Evolutionary conservation across 495 filamentous ascomycete species (phyloP), one percentile per base, ranked within the genome.

Genomic region (Aspergillus indologenus): DNA sequence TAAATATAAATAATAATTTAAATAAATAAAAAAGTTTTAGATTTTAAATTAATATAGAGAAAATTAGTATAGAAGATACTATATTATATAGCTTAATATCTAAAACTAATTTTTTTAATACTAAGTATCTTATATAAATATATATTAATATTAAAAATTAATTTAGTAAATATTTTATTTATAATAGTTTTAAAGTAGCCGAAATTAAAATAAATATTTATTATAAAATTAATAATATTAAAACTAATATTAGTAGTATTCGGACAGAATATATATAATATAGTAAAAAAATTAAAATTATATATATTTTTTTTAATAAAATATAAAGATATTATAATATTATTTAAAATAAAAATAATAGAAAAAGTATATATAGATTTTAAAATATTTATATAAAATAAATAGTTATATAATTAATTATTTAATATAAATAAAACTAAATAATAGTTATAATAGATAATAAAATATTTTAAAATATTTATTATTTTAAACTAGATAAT

Each of bases 121-220:
- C 7, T 34, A 53, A 53, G 26, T 17, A 42, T 12, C 1, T 22
- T 53, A 53, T 40, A 22, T 5, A 19, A 19, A 11, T 19, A 42
- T 42, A 53, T 19, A 18, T 42, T 53, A 40, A 53, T 53, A n/a
- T 19, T 9, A 4, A 29, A 9, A 40, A 53, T 53, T 17, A 18
- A 42, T 53, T 53, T 40, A 53, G 24, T 53, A 53, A 42, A 40
- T 40, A n/a, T 18, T 40, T 20, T 34, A 34, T 19, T 53, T 40
- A 22, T 18, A 34, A 53, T 34, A 34, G n/a, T 53, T 11, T 40
- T 20, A 53, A 5, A 26, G 22, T 34, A 53, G 2, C 17, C 42
- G 12, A 11, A 15, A 14, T 40, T 53, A 53, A 19, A 11, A 40
- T 40, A 34, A 5, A 34, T 53, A 40, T 53, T 42, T 19, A 34